Evolutionary conservation across 108 stramenopile species (phyloP).

Genomic region (Conticribra weissflogii): DNA sequence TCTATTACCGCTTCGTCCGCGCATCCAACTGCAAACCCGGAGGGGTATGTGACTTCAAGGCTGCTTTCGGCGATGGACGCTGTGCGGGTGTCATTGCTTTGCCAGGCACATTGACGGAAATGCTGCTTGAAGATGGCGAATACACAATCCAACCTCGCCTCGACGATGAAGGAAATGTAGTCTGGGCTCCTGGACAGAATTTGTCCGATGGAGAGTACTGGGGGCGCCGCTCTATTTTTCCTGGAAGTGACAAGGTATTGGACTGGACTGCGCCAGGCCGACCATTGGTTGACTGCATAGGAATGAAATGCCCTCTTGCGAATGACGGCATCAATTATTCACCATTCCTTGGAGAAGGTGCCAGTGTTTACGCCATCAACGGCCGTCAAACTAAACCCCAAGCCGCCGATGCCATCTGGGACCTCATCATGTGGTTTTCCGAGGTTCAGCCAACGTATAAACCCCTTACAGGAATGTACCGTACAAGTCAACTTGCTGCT

Average conservation of each 20-base stretch:
- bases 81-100: constrained; percentile 43
- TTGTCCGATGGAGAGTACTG: constrained; percentile 32
- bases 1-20: constrained; percentile 35
- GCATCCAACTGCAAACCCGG: constrained; percentile 39
- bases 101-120: constrained; percentile 37
- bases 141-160: constrained; percentile 23
- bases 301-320: constrained; percentile 28
- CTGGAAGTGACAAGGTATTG: constrained; percentile 32
- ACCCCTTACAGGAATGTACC: constrained; percentile 38
- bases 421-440: constrained; percentile 43
- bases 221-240: constrained; percentile 40
- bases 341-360: constrained; percentile 47
- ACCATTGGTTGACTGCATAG: constrained; percentile 29
- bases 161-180: background rate
- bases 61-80: constrained; percentile 38
- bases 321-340: constrained; percentile 36
- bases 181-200: constrained; percentile 11
- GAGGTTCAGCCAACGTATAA: constrained; percentile 13
- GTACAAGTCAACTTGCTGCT: constrained; percentile 21
- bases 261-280: constrained; percentile 20
- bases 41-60: constrained; percentile 37
- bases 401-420: constrained; percentile 38
- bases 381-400: constrained; percentile 37
- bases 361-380: constrained; percentile 39
- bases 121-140: constrained; percentile 36